Evolutionary conservation across 805 yeast genomes (phyloP), one percentile per base, ranked within the genome.

Genomic region (Metschnikowia baotianmanensis): DNA sequence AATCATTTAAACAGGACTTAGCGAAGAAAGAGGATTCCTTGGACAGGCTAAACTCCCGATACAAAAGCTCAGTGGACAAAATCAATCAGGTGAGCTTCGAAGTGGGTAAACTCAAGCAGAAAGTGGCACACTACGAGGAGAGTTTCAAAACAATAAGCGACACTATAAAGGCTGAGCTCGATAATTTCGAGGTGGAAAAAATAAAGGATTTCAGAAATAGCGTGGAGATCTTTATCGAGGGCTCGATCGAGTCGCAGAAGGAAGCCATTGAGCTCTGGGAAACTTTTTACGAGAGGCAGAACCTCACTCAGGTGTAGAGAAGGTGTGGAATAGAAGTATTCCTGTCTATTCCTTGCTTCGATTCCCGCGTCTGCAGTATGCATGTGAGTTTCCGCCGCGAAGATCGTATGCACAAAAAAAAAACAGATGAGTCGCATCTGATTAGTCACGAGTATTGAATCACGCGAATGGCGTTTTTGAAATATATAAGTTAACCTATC

Each of bases 241-340:
- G 93, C 38, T 77, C 93, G 18, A 85, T 90, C 40, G 99, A 93
- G 63, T 75, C 89, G 23, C 99, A 93, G 63, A 93, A 93, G 65
- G 96, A 89, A 59, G 80, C 84, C 23, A 86, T 86, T 44, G 95
- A 86, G 57, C 61, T 83, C n/a, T 86, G 91, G 87, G 93, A 86
- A 59, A 80, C 89, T 0, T 93, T 91, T 57, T 89, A 88, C 57
- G 86, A 83, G 47, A 54, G 67, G 12, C 70, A 68, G 39, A 47
- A 52, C 17, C 49, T 59, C 28, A 53, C 50, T 26, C 33, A 19
- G 27, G 48, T 47, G 1, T 51, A 32, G 13, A 19, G 21, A 8
- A 7, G 19, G 10, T 6, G 13, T 25, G 11, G 28, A 5, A 11
- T 25, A n/a, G n/a, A n/a, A n/a, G n/a, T n/a, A n/a, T n/a, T n/a